Evolutionary conservation across 2,329 filamentous ascomycete genomes (phyloP).

Genomic region (Fusarium setosum): DNA sequence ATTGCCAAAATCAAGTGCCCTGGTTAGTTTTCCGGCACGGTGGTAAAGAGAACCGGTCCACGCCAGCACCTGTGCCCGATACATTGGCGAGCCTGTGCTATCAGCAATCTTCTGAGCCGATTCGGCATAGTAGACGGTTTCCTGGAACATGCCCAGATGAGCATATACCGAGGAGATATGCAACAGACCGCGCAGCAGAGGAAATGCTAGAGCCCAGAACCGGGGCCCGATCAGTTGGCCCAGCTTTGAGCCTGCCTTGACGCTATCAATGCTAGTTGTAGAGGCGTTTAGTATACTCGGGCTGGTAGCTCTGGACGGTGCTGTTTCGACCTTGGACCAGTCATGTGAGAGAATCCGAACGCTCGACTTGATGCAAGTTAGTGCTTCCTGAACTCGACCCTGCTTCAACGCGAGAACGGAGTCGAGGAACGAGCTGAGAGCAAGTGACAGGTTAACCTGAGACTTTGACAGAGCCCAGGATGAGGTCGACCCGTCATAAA

Average conservation of each 20-base stretch:
- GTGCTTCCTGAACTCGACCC: slow-evolving; percentile 68
- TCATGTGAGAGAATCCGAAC: slow-evolving; percentile 67
- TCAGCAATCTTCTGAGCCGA: slow-evolving; percentile 83
- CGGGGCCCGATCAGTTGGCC: slow-evolving; percentile 59
- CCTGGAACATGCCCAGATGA: slow-evolving; percentile 86
- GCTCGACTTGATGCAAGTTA: slow-evolving; percentile 67
- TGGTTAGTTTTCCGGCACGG: slow-evolving; percentile 68
- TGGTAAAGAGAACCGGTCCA: slow-evolving; percentile 67
- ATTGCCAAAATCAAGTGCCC: slow-evolving; percentile 66
- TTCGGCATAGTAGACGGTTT: slow-evolving; percentile 89
- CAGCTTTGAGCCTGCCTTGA: slow-evolving; percentile 37
- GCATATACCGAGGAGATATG: slow-evolving; percentile 83
- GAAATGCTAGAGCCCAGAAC: slow-evolving; percentile 83
- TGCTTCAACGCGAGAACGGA: slow-evolving; percentile 73
- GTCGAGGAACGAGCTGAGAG: slow-evolving; percentile 62
- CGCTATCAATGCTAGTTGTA: slow-evolving; percentile 43
- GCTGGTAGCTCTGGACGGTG: slow-evolving; percentile 25
- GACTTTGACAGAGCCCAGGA: slow-evolving; percentile 49
- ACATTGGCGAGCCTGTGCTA: slow-evolving; percentile 72
- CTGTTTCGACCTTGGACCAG: slow-evolving; percentile 63
- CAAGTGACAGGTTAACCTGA: slow-evolving; percentile 46
- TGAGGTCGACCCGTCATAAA: slow-evolving; percentile 44
- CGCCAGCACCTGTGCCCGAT: slow-evolving; percentile 64
- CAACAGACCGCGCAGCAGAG: slow-evolving; percentile 76
- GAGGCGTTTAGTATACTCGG: slow-evolving; percentile 45